Evolutionary conservation across 2,329 filamentous ascomycete genomes (phyloP).

Genomic region (Bertia moriformis): DNA sequence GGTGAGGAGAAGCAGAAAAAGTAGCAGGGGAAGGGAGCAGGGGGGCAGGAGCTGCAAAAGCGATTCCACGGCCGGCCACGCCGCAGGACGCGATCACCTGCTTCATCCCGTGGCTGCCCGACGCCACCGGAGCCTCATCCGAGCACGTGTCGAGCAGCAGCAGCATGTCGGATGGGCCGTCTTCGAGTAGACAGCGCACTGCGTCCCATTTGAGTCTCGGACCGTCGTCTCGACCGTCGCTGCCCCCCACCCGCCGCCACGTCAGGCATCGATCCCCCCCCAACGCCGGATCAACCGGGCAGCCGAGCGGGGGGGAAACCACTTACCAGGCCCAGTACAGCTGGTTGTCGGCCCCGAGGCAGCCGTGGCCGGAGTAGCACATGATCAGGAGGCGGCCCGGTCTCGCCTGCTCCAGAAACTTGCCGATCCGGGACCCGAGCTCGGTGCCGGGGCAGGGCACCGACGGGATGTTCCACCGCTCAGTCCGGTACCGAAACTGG

Average conservation of each 20-base stretch:
- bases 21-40: too few relatives aligned
- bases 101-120: conserved; percentile 40
- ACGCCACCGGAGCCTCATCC: conserved; percentile 30
- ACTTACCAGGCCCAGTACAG: conserved; percentile 55
- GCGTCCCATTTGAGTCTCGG: conserved; percentile 48
- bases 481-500: conserved; percentile 43
- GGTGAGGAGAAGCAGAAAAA: too few relatives aligned
- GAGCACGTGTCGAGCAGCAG: conserved; percentile 48
- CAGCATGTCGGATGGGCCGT: conserved; percentile 47
- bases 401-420: conserved; percentile 40
- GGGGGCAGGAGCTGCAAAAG: too few relatives aligned
- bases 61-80: conserved; percentile 35
- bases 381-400: conserved; percentile 48
- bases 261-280: conserved; percentile 18
- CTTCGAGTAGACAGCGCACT: conserved; percentile 46
- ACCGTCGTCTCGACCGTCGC: conserved; percentile 41
- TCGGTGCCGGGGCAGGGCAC: conserved; percentile 44
- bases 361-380: conserved; percentile 50
- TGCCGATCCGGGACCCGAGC: conserved; percentile 42
- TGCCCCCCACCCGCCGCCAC: conserved; percentile 20
- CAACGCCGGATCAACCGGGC: conserved; percentile 4
- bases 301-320: too few relatives aligned
- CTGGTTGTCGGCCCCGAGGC: conserved; percentile 40
- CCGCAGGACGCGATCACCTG: conserved; percentile 47
- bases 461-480: conserved; percentile 46